phyloP scores from a whole-genome alignment of 768 basidiomycete species.

The Kwoniella europaea region DNA sequence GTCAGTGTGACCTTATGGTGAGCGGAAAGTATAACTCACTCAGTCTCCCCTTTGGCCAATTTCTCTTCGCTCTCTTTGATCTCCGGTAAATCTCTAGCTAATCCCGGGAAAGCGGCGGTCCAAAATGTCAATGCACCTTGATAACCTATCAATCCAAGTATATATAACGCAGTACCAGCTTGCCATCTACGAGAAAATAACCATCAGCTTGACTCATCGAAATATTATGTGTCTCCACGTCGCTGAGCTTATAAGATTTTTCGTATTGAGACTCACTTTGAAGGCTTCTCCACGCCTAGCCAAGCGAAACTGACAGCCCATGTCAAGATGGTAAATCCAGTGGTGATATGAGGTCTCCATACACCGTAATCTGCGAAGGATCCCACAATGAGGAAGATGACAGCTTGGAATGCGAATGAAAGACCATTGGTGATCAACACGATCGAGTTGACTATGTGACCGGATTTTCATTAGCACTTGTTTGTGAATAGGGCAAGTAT shows the following conservation, averaged over 20 bases:
- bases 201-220: background rate
- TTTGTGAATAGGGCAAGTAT: background rate
- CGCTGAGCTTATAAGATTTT: background rate
- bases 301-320: constrained; percentile 76
- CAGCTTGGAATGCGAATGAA: constrained; percentile 76
- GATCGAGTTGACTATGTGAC: constrained; percentile 66
- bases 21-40: constrained; percentile 29
- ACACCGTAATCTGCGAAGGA: constrained; percentile 83
- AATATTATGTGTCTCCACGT: too few relatives aligned
- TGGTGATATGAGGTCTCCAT: constrained; percentile 80
- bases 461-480: background rate
- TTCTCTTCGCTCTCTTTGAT: constrained; percentile 61
- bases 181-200: constrained; percentile 57
- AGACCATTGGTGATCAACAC: constrained; percentile 79
- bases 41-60: constrained; percentile 40
- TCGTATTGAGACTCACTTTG: constrained; percentile 61
- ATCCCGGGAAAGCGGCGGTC: constrained; percentile 80
- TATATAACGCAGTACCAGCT: constrained; percentile 43
- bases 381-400: constrained; percentile 69
- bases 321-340: constrained; percentile 71
- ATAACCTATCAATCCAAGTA: constrained; percentile 69
- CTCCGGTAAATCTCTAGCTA: constrained; percentile 72
- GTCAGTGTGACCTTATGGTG: background rate
- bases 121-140: constrained; percentile 80
- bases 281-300: constrained; percentile 65